Evolutionary conservation across 192 early-diverging fungal genomes (phyloP), one percentile per base, ranked within the genome.

Genomic region (Coemansia sp.): DNA sequence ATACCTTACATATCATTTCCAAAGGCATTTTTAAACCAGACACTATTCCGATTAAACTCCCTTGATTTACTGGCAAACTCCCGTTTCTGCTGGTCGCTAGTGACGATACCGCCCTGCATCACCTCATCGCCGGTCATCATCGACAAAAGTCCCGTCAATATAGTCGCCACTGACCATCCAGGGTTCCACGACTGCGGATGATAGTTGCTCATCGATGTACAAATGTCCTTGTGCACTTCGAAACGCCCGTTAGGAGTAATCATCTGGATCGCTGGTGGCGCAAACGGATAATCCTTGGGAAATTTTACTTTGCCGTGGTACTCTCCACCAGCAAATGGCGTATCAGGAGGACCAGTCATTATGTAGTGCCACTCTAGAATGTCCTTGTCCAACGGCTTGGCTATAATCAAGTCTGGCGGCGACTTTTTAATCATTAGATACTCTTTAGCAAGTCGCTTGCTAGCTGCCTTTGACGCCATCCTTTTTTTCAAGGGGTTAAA

Each of bases 281-380:
- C 94, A 75, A 97, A 97, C 43, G 97, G 97, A 69, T 99, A 99
- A 67, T 99, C 95, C 27, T 88, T 84, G n/a, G 97, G 97, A 52
- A 99, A 88, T 3, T 97, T 70, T 50, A 99, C 89, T 40, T 95
- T 82, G 0, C 97, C 97, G 82, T 99, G 97, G 81, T 96, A 97
- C 68, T 82, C 76, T 83, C 80, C 96, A 43, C 92, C 93, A 62
- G 88, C 88, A 81, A 94, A 99, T 7, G 93, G 92, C 7, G 94
- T 93, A 24, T 88, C 91, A 22, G 88, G 81, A 24, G 96, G 96
- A 11, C 97, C 97, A 20, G 93, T 86, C 10, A 98, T 86, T 2
- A 95, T 96, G 75, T 96, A 98, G 74, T 98, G 97, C 95, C 95
- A 98, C 74, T 99, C 97, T 78, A 99, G 93, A 29, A 99, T 85